Base-by-base conservation (phyloP, 176 grass and related monocot genomes). In the Oryza coarctata region DNA sequence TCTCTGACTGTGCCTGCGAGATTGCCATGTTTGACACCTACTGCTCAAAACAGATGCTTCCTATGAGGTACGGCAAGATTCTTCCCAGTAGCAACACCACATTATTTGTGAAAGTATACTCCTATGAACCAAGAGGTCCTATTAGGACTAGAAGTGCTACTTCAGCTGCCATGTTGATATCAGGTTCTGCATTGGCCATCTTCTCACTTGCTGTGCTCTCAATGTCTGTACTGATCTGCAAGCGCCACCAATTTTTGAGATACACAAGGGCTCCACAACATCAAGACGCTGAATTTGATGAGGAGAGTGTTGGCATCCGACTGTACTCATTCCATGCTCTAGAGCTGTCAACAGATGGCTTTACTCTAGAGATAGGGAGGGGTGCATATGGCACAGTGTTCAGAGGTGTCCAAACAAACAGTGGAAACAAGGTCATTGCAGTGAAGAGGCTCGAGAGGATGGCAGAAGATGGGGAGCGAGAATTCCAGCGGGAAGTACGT, bases 391-490 rank as follows among this genome's bases (percentile, higher is more conserved):
- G 87, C 39, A n/a, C n/a, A 0, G 82, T 89, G 39, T 81, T 85
- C 77, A 89, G 76, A 76, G 87, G 82, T 62, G 5, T 32, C 3
- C 22, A 81, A 9, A 11, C 71, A 23, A 81, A 33, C 5, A 13
- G 13, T 57, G 50, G 52, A n/a, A 82, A 82, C 29, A 81, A 34
- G 44, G 70, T 60, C 15, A 55, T 91, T 32, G 89, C 82, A 36
- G 85, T 91, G 60, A 88, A 91, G 82, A 91, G 82, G 27, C 78
- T 88, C 0, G 78, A n/a, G n/a, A 88, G 69, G 82, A 73, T 91
- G 89, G 73, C 72, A 7, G 68, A 88, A 66, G 58, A 86, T 41
- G 55, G 83, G 17, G 86, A 80, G 70, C 36, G 66, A 77, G 90
- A 92, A 22, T 92, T 92, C 43, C 83, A 83, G 15, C 57, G 52